Evolutionary conservation across 495 filamentous ascomycete species (phyloP), one percentile per base, ranked within the genome.

Genomic region (Aspergillus bertholletiae): DNA sequence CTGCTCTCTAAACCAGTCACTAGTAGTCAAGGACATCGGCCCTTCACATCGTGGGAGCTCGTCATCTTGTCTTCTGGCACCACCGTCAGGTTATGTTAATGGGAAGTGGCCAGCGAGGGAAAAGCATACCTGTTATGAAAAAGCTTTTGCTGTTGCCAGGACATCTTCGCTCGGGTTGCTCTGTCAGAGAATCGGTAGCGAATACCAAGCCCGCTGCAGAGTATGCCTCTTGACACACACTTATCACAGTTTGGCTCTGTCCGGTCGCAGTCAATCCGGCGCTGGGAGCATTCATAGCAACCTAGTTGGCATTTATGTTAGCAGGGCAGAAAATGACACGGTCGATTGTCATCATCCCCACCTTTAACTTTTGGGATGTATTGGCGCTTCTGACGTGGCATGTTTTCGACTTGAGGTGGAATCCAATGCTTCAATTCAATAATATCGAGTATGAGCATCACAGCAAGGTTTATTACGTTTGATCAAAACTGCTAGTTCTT

Each of bases 211-310:
- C 56, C 56, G 44, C 56, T 58, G 13, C 56, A 58, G n/a, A 12
- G 12, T 6, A 58, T 20, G 7, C 51, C 56, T 27, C 37, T 54
- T 5, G 45, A 39, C 12, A 7, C 15, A 45, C 56, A 58, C 24
- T 58, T 58, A 18, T 18, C n/a, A 32, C 56, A 58, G 20, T 26
- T 15, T 43, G 56, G 56, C 5, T 49, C 17, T 35, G 27, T 37
- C 2, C 44, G 44, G 32, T 58, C 56, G 22, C 56, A 58, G 26
- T 58, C 26, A 13, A 58, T 54, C 21, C 56, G 51, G 22, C 56
- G 51, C 22, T 53, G 51, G 11, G 56, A 58, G 35, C 56, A 58
- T 28, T 58, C 50, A 23, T 58, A 46, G 47, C 56, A 58, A 35
- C 56, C 56, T 58, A n/a, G n/a, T n/a, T n/a, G n/a, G n/a, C n/a